These are phyloP conservation scores for Chrysoporthe deuterocubensis DNA, from an alignment of 2,329 filamentous ascomycete genomes.

Conservation along the genomic window DNA sequence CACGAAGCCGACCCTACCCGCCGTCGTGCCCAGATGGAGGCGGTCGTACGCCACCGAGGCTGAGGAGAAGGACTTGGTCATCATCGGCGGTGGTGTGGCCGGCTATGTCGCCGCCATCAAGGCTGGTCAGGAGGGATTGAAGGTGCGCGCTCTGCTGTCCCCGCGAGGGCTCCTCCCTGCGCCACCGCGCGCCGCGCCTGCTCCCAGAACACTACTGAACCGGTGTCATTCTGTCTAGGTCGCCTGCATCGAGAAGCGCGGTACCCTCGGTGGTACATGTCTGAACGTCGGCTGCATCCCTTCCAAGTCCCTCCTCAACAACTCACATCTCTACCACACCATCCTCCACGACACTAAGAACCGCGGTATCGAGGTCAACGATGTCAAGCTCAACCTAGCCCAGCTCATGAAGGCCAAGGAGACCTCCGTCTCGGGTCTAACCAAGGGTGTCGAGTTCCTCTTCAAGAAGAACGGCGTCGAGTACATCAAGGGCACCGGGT, in stretches of 20 bases:
- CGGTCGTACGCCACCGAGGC: conserved; percentile 63
- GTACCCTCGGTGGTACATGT: conserved; percentile 92
- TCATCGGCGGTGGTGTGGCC: conserved; percentile 97
- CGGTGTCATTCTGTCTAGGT: conserved; percentile 59
- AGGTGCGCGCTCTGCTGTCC: conserved; percentile 59
- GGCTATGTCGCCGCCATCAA: conserved; percentile 99
- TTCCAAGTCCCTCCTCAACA: conserved; percentile 99
- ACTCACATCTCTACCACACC: conserved; percentile 97
- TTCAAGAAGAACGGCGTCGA: conserved; percentile 99
- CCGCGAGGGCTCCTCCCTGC: background rate
- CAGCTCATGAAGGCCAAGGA: conserved; percentile 99
- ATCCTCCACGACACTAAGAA: conserved; percentile 96
- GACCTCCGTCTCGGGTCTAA: conserved; percentile 82
- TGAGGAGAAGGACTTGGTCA: conserved; percentile 94
- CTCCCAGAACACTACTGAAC: background rate
- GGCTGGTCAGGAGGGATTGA: conserved; percentile 94
- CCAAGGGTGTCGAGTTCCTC: conserved; percentile 96
- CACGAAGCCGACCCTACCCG: conserved; percentile 40
- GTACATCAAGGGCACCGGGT: conserved; percentile 91
- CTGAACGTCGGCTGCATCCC: conserved; percentile 99
- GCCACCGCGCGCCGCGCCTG: background rate
- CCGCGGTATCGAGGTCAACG: conserved; percentile 95
- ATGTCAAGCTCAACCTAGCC: conserved; percentile 92
- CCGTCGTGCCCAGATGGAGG: conserved; percentile 58
- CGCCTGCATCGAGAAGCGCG: conserved; percentile 97